Evolutionary conservation across 176 grass and related monocot species (phyloP).

Genomic region (Panicum miliaceum): DNA sequence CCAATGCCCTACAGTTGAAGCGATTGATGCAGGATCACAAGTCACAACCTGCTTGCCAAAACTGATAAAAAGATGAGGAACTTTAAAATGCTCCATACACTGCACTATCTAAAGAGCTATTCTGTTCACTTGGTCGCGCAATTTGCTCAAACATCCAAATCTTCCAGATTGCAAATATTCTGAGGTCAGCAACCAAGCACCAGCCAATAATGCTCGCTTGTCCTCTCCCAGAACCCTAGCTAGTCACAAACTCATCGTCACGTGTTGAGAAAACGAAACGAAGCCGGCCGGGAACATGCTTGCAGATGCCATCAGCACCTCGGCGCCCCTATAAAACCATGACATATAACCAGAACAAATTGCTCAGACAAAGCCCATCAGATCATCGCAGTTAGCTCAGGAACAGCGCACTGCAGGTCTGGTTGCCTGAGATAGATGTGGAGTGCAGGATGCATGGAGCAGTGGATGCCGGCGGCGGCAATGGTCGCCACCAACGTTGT

Average conservation of each 20-base stretch:
- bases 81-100: conserved; percentile 47
- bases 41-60: conserved; percentile 36
- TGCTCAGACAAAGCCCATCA: conserved; percentile 25
- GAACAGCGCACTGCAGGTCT: background rate
- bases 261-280: conserved; percentile 44
- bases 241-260: conserved; percentile 6
- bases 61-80: conserved; percentile 1
- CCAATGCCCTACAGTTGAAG: conserved; percentile 52
- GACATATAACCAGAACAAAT: conserved; percentile 39
- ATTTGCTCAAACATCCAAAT: conserved; percentile 39
- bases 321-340: conserved; percentile 52
- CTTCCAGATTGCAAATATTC: conserved; percentile 47
- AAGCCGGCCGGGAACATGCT: background rate
- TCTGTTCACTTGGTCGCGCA: conserved; percentile 36
- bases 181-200: conserved; percentile 7
- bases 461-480: conserved; percentile 50
- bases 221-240: background rate
- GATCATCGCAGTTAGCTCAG: conserved; percentile 33
- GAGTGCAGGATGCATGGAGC: conserved; percentile 42
- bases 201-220: background rate
- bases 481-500: conserved; percentile 55
- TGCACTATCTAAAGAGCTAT: conserved; percentile 37
- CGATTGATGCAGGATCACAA: conserved; percentile 21
- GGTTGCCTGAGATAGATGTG: conserved; percentile 41
- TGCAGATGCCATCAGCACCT: conserved; percentile 40